phyloP scores from a whole-genome alignment of 2,329 filamentous ascomycete species.

The Tricladium varicosporioides region DNA sequence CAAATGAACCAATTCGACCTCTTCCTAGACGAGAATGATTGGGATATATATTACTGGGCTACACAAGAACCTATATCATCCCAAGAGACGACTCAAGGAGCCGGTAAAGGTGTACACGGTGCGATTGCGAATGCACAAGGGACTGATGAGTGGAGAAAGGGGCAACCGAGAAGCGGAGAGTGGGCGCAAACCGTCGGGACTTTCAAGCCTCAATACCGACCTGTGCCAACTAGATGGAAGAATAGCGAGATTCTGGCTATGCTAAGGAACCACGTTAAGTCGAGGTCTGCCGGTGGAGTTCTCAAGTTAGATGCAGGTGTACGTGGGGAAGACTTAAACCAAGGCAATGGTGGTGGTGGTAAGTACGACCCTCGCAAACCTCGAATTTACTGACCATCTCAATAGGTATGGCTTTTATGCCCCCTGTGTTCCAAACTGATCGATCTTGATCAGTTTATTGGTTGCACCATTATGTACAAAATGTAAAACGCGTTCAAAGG shows the following conservation, averaged over 20 bases:
- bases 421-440: slow-evolving; percentile 33
- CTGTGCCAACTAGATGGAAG: slow-evolving; percentile 83
- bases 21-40: slow-evolving; percentile 98
- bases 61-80: slow-evolving; percentile 76
- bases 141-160: slow-evolving; percentile 35
- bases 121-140: slow-evolving; percentile 23
- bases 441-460: slow-evolving; percentile 10
- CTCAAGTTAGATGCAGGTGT: slow-evolving; percentile 22
- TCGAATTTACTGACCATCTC: slow-evolving; percentile 8
- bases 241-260: slow-evolving; percentile 75
- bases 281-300: slow-evolving; percentile 61
- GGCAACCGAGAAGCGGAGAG: slow-evolving; percentile 59
- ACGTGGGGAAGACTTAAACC: slow-evolving; percentile 20
- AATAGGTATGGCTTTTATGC: slow-evolving; percentile 37
- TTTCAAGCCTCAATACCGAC: slow-evolving; percentile 89
- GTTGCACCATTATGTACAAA: neutral
- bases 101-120: slow-evolving; percentile 36
- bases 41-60: slow-evolving; percentile 99
- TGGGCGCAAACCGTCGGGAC: slow-evolving; percentile 97
- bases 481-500: slow-evolving; percentile 5
- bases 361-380: slow-evolving; percentile 9
- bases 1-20: slow-evolving; percentile 84
- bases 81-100: slow-evolving; percentile 53
- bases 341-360: slow-evolving; percentile 29
- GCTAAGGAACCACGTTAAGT: slow-evolving; percentile 77